A percentile compares a stretch with the other conserved stretches of the same genome.
These are phyloP conservation scores for Penicillium goetzii DNA, from an alignment of 495 filamentous ascomycete genomes.

Conservation along the genomic window DNA sequence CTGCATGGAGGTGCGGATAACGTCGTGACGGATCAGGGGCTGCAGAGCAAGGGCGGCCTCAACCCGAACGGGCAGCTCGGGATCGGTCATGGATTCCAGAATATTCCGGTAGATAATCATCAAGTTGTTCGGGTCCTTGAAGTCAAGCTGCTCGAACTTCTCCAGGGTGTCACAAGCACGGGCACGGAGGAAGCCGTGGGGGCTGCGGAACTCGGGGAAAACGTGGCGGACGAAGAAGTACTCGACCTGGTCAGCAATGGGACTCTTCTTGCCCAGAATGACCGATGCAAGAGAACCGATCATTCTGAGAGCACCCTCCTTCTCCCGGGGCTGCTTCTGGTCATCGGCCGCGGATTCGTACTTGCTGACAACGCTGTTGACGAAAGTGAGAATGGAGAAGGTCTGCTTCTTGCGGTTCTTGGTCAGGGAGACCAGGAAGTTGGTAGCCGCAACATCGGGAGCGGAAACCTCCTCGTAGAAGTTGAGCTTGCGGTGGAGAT, in stretches of 20 bases:
- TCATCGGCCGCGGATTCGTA: conserved; percentile 82
- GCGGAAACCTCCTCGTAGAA: conserved; percentile 97
- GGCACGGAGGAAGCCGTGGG: conserved; percentile 90
- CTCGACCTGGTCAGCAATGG: conserved; percentile 97
- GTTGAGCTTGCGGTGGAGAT: conserved; percentile 94
- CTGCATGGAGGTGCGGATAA: conserved; percentile 93
- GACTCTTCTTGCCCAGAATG: conserved; percentile 95
- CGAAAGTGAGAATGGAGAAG: conserved; percentile 88
- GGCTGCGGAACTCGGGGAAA: conserved; percentile 95
- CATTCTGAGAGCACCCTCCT: conserved; percentile 96
- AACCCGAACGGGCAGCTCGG: conserved; percentile 87
- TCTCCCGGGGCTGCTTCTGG: conserved; percentile 89
- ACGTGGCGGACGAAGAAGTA: conserved; percentile 98
- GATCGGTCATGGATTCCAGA: conserved; percentile 93
- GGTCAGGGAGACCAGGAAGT: conserved; percentile 92
- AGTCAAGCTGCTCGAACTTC: conserved; percentile 95
- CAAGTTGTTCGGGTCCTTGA: conserved; percentile 92
- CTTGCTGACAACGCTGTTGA: conserved; percentile 90
- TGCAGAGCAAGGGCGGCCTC: conserved; percentile 94
- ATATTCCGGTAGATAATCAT: conserved; percentile 96
- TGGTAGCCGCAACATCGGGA: conserved; percentile 94
- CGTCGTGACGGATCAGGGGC: conserved; percentile 91
- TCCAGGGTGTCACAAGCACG: conserved; percentile 96
- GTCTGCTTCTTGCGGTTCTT: conserved; percentile 95
- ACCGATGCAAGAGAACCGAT: conserved; percentile 93